These are phyloP conservation scores for Hymenoscyphus linearis DNA, from an alignment of 2,329 filamentous ascomycete species.

Conservation along the genomic window DNA sequence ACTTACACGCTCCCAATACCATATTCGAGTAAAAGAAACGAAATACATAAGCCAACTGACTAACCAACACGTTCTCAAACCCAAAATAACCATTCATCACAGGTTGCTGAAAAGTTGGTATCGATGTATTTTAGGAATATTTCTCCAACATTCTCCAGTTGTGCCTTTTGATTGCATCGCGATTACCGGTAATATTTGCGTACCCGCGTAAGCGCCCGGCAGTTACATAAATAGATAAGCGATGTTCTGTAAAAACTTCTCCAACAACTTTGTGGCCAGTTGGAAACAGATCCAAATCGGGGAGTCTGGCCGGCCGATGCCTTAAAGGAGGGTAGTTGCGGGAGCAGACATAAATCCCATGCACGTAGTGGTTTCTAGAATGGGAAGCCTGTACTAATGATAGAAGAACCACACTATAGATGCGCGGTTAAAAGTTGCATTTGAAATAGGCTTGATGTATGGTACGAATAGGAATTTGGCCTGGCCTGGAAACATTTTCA, in stretches of 20 bases:
- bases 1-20: not conserved
- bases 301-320: not conserved
- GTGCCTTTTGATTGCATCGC: not conserved
- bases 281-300: not conserved
- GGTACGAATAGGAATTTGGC: not conserved
- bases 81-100: not conserved
- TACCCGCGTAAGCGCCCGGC: slow-evolving; percentile 2
- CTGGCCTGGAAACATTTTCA: not conserved
- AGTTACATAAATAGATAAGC: slow-evolving; percentile 6
- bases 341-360: not conserved
- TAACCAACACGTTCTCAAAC: not conserved
- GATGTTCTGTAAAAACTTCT: not conserved
- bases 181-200: not conserved
- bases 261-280: not conserved
- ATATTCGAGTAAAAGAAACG: not conserved
- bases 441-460: not conserved
- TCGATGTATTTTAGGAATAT: not conserved
- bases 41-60: not conserved
- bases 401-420: not conserved
- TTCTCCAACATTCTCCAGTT: not conserved
- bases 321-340: not conserved
- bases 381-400: not conserved
- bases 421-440: not conserved
- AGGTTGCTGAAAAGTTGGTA: not conserved
- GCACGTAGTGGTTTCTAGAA: not conserved